Percentiles rank a stretch among this genome's conserved stretches.
Evolutionary conservation across 2,329 filamentous ascomycete species (phyloP).

Genomic region (Trichoderma polysporum): DNA sequence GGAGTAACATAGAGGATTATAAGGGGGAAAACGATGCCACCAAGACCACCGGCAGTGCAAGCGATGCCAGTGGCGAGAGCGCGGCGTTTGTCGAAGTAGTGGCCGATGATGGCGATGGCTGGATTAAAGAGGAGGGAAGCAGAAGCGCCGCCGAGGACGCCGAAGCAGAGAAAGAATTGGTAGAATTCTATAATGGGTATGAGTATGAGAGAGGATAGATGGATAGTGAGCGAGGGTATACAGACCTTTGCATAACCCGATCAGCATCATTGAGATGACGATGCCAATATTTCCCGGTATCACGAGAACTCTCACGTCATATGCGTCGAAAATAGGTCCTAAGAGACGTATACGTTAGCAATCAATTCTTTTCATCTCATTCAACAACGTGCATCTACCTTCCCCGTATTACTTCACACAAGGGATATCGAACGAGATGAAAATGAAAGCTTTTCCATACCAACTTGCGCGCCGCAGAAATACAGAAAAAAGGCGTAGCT

Average conservation of each 20-base stretch:
- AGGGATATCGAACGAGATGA: background rate
- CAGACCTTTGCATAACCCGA: conserved; percentile 44
- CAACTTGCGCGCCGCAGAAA: conserved; percentile 69
- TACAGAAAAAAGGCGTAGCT: conserved; percentile 70
- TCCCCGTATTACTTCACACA: background rate
- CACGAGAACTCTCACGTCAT: conserved; percentile 61
- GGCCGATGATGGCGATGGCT: conserved; percentile 63
- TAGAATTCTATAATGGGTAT: conserved; percentile 50
- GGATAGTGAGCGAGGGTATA: background rate
- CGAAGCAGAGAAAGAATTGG: conserved; percentile 70
- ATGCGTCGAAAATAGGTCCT: conserved; percentile 66
- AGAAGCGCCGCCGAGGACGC: conserved; percentile 63
- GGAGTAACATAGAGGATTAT: conserved; percentile 32
- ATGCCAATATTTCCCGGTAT: conserved; percentile 57
- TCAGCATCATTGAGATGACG: conserved; percentile 54
- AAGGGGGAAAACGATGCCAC: conserved; percentile 53
- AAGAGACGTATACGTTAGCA: background rate
- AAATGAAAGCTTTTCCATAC: conserved; percentile 20
- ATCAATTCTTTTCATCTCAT: background rate
- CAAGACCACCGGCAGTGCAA: conserved; percentile 61
- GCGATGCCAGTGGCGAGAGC: conserved; percentile 69
- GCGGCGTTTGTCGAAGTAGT: conserved; percentile 65
- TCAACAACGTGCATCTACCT: background rate
- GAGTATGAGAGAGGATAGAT: background rate
- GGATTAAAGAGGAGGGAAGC: conserved; percentile 70